Evolutionary conservation across 257 asterid genomes (phyloP).

Genomic region (Eucommia ulmoides): DNA sequence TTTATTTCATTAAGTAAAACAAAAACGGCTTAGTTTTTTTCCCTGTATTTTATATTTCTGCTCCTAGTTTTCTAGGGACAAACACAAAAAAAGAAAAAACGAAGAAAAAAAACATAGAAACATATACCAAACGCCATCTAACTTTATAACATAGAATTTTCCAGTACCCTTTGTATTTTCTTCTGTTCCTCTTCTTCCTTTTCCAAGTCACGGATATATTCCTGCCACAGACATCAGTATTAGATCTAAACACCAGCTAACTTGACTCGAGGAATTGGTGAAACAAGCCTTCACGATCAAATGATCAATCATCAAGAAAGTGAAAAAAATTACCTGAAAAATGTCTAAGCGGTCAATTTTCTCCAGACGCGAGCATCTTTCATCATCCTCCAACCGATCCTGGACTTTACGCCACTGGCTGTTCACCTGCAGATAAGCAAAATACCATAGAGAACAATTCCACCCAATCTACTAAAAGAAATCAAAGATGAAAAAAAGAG

Average conservation of each 20-base stretch:
- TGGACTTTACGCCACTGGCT: constrained; percentile 98
- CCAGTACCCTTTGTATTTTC: constrained; percentile 68
- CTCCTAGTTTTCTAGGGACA: too few species aligned
- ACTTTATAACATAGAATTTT: constrained; percentile 5
- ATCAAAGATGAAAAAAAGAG: neutral
- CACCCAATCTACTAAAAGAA: neutral
- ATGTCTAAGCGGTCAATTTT: constrained; percentile 79
- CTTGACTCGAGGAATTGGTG: neutral
- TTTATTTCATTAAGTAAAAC: too few species aligned
- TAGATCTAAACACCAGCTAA: constrained; percentile 1
- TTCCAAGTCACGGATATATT: constrained; percentile 89
- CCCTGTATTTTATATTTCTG: too few species aligned
- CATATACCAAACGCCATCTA: neutral
- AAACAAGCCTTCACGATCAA: too few species aligned
- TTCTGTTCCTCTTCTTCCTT: constrained; percentile 87
- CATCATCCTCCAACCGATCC: constrained; percentile 94
- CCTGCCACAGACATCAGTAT: constrained; percentile 35
- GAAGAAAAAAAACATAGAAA: constrained; percentile 1
- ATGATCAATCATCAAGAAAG: constrained; percentile 7
- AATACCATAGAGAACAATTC: neutral
- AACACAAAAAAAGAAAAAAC: constrained; percentile 9
- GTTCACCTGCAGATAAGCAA: constrained; percentile 47
- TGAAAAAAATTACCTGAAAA: constrained; percentile 59
- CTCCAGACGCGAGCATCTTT: constrained; percentile 83
- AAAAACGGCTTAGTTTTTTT: too few species aligned